A percentile compares a stretch with the other conserved stretches of the same genome.
These are phyloP conservation scores for Chrysosporium queenslandicum DNA, from an alignment of 2,329 filamentous ascomycete species.

Conservation along the genomic window DNA sequence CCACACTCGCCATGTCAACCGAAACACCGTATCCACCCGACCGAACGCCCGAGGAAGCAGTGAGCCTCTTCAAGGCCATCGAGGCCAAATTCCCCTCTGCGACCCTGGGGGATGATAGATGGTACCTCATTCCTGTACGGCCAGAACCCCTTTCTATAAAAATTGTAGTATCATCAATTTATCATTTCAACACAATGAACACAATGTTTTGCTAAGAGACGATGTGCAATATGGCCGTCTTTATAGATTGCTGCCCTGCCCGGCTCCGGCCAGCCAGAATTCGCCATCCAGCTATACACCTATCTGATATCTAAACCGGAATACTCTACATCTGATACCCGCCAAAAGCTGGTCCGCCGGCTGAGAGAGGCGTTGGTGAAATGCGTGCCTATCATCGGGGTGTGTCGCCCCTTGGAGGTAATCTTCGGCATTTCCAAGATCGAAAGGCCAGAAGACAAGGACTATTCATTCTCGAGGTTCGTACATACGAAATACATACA, in stretches of 20 bases:
- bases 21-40: not conserved
- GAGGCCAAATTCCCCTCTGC: slow-evolving; percentile 9
- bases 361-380: slow-evolving; percentile 51
- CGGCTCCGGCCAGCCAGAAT: slow-evolving; percentile 44
- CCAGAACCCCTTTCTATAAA: not conserved
- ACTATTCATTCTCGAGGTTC: slow-evolving; percentile 41
- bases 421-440: slow-evolving; percentile 47
- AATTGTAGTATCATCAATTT: too few species aligned
- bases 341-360: slow-evolving; percentile 30
- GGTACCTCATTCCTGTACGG: slow-evolving; percentile 15
- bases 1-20: not conserved
- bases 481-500: too few species aligned
- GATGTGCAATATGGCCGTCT: not conserved
- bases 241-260: slow-evolving; percentile 31
- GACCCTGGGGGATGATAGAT: slow-evolving; percentile 11
- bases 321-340: slow-evolving; percentile 24
- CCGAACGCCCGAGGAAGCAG: slow-evolving; percentile 9
- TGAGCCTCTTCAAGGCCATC: slow-evolving; percentile 11
- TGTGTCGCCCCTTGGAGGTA: slow-evolving; percentile 54
- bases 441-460: slow-evolving; percentile 48
- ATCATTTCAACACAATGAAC: too few species aligned
- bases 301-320: slow-evolving; percentile 45
- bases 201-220: not conserved
- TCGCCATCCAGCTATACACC: slow-evolving; percentile 46
- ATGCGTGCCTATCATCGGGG: slow-evolving; percentile 48